These are phyloP conservation scores for Arxiozyma heterogenica DNA, from an alignment of 1,139 yeast genomes.

Conservation along the genomic window DNA sequence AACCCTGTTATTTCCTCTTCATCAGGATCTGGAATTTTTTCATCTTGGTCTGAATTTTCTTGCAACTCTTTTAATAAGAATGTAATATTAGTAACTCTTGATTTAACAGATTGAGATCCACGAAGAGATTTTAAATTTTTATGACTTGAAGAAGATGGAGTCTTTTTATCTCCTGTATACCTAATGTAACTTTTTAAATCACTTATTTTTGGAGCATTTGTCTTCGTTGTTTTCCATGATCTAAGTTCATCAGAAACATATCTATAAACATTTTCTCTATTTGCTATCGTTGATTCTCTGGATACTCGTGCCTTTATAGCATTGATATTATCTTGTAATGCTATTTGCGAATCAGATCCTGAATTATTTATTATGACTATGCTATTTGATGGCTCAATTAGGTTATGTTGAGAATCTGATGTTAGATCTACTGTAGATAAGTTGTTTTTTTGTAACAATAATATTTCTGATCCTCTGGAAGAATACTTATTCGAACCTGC, in stretches of 20 bases:
- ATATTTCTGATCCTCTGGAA: conserved; percentile 23
- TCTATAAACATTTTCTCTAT: conserved; percentile 11
- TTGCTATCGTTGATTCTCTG: conserved; percentile 1
- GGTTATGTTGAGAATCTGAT: conserved; percentile 9
- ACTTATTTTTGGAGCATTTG: conserved; percentile 23
- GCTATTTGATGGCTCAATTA: conserved; percentile 1
- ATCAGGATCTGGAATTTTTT: conserved; percentile 28
- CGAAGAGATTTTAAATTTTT: conserved; percentile 9
- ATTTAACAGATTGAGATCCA: conserved; percentile 31
- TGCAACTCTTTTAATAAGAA: conserved; percentile 28
- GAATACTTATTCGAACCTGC: conserved; percentile 23
- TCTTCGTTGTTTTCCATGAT: conserved; percentile 21
- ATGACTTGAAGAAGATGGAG: conserved; percentile 5
- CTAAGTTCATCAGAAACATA: conserved; percentile 16
- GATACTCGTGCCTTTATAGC: conserved; percentile 1
- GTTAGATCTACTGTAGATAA: conserved; percentile 20
- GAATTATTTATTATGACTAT: neutral
- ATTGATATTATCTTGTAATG: neutral
- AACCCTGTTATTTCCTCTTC: conserved; percentile 29
- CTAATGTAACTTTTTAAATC: conserved; percentile 23
- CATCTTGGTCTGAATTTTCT: conserved; percentile 15
- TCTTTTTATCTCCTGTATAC: conserved; percentile 6
- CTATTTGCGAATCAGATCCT: neutral
- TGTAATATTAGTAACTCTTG: conserved; percentile 30
- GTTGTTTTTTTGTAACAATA: conserved; percentile 14